Conservation (phyloP, 192 early-diverging fungal genomes). For the Coemansia sp. region DNA sequence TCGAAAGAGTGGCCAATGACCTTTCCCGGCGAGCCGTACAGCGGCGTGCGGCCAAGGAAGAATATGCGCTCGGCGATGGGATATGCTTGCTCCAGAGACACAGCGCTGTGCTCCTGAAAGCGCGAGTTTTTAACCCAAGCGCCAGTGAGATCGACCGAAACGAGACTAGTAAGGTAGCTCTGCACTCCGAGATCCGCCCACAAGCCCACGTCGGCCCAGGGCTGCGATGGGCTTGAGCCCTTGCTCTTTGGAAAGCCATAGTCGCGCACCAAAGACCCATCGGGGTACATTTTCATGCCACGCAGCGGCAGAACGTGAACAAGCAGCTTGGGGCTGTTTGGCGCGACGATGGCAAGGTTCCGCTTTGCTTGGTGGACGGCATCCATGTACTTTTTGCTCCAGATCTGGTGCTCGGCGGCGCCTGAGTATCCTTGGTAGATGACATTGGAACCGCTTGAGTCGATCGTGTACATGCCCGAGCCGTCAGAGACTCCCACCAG, state of each 20-base stretch:
- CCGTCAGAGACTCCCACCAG: constrained; percentile 76
- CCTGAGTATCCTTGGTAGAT: constrained; percentile 12
- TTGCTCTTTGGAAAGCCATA: constrained; percentile 23
- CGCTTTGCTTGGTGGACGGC: constrained; percentile 25
- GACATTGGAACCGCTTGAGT: constrained; percentile 17
- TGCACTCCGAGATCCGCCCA: constrained; percentile 31
- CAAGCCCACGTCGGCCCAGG: constrained; percentile 21
- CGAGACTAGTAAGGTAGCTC: constrained; percentile 25
- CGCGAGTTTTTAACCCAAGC: constrained; percentile 63
- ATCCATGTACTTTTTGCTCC: constrained; percentile 31
- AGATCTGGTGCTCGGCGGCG: constrained; percentile 25
- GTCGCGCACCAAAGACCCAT: constrained; percentile 48
- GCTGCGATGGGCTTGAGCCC: constrained; percentile 5
- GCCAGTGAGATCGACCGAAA: constrained; percentile 56
- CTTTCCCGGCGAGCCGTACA: constrained; percentile 73
- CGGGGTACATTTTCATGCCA: constrained; percentile 35
- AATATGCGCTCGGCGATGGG: constrained; percentile 71
- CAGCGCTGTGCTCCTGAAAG: constrained; percentile 68
- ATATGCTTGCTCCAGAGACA: constrained; percentile 69
- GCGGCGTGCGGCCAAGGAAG: constrained; percentile 67
- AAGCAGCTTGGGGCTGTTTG: constrained; percentile 20
- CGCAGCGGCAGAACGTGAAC: constrained; percentile 49
- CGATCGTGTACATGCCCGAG: constrained; percentile 53
- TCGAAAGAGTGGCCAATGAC: constrained; percentile 62
- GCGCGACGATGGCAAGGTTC: constrained; percentile 20